Conservation (phyloP, 2,329 filamentous ascomycete species). For the Scedosporium minutisporum region DNA sequence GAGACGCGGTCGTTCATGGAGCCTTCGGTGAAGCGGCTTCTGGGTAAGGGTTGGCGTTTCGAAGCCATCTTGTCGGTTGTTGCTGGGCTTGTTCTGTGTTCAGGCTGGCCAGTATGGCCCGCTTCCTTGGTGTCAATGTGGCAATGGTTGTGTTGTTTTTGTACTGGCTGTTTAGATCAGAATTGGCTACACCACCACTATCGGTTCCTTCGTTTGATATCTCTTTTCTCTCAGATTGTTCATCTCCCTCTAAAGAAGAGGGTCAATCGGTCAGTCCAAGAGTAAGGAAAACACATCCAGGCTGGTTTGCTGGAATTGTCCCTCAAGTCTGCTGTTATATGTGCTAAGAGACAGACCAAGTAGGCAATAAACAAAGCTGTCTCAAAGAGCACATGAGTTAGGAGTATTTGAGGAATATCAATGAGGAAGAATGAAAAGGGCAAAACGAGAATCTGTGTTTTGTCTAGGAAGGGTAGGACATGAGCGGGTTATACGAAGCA, state of each 20-base stretch:
- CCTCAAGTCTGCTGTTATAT: background rate
- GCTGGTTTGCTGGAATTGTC: background rate
- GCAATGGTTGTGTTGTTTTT: background rate
- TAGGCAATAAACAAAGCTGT: background rate
- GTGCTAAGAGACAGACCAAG: background rate
- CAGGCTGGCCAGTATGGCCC: background rate
- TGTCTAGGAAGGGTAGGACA: background rate
- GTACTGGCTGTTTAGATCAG: background rate
- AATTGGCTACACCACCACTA: background rate
- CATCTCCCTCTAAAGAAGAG: background rate
- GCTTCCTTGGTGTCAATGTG: background rate
- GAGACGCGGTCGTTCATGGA: conserved; percentile 79
- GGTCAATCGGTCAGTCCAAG: background rate
- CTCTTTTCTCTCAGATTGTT: background rate
- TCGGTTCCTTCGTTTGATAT: background rate
- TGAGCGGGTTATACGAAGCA: too few species aligned
- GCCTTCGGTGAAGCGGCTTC: conserved; percentile 62
- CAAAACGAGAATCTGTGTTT: too few species aligned
- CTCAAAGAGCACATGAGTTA: background rate
- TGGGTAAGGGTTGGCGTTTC: conserved; percentile 8
- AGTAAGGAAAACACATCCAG: background rate
- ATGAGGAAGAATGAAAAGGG: too few species aligned
- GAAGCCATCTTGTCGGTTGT: background rate
- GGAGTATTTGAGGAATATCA: too few species aligned
- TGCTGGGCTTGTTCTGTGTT: background rate